phyloP scores from a whole-genome alignment of 257 asterid genomes.

The Lycium barbarum region DNA sequence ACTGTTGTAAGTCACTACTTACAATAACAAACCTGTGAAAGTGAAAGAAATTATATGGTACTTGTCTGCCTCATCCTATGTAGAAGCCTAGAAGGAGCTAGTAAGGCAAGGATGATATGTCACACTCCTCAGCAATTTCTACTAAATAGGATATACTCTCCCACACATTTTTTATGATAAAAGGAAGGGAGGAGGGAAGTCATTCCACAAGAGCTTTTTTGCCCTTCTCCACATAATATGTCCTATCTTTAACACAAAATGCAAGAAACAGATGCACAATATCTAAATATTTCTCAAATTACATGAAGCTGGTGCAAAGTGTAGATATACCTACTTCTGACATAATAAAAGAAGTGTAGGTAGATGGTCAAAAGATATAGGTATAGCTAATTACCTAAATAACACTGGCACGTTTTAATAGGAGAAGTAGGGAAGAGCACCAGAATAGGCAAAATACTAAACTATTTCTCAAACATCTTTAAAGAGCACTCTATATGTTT shows the following conservation, averaged over 20 bases:
- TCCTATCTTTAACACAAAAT: not conserved
- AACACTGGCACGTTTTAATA: not conserved
- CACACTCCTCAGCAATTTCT: not conserved
- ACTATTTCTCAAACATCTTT: not conserved
- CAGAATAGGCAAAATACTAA: not conserved
- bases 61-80: not conserved
- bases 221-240: not conserved
- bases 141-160: not conserved
- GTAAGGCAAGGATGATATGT: not conserved
- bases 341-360: not conserved
- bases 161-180: not conserved
- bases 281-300: not conserved
- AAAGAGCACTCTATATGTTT: not conserved
- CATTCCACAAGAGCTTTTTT: not conserved
- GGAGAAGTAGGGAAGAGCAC: not conserved
- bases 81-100: not conserved
- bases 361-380: not conserved
- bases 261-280: constrained; percentile 5
- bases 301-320: constrained; percentile 13
- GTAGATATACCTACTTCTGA: not conserved
- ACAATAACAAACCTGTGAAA: not conserved
- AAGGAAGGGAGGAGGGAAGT: not conserved
- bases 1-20: not conserved
- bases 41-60: not conserved
- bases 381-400: not conserved